phyloP scores from a whole-genome alignment of 2,329 filamentous ascomycete species.

The Fusarium pilosicola region DNA sequence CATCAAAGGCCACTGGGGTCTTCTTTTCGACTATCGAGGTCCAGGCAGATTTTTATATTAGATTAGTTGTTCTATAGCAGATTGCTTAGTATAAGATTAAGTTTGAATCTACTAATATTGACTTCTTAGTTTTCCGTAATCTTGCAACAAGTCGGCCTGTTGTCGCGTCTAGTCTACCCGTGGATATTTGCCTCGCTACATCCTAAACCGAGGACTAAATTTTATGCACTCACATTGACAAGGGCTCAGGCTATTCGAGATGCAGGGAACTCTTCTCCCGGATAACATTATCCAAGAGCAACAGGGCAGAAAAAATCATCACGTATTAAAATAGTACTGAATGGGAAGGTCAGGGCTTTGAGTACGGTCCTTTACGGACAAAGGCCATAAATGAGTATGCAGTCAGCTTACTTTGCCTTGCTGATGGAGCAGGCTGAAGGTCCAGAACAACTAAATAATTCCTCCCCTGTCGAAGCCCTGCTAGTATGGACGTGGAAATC shows the following conservation, averaged over 20 bases:
- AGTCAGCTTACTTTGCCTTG: neutral
- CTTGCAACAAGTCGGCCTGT: neutral
- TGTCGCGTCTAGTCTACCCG: neutral
- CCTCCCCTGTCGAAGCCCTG: neutral
- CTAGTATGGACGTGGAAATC: neutral
- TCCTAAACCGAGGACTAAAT: neutral
- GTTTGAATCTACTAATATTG: accelerated
- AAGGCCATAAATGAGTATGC: neutral
- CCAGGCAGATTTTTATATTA: neutral
- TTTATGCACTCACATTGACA: neutral
- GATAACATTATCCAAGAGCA: neutral
- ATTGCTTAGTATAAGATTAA: no score
- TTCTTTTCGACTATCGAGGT: neutral
- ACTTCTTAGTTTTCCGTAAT: no score
- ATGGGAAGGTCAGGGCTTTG: neutral
- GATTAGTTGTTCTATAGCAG: no score
- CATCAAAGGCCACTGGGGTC: neutral
- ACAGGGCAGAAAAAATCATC: neutral
- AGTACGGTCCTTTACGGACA: neutral
- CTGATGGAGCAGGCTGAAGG: neutral
- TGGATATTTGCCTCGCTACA: neutral
- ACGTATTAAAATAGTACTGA: neutral
- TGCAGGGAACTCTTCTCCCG: neutral
- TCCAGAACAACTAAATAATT: neutral
- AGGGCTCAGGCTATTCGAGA: neutral